Conservation (phyloP, 116 monocot genomes). For the Posidonia oceanica region DNA sequence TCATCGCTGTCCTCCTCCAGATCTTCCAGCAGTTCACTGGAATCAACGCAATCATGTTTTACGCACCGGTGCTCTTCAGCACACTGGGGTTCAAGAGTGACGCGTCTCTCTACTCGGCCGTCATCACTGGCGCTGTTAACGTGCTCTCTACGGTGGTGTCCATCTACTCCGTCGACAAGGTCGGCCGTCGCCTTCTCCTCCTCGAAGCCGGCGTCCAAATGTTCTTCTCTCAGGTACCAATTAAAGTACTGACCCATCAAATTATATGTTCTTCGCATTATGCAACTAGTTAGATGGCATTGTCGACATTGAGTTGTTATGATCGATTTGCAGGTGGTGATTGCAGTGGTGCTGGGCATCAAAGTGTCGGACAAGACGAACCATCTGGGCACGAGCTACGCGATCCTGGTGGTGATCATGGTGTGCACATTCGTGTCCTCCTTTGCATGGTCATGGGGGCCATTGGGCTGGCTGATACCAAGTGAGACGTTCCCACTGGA, state of each 20-base stretch:
- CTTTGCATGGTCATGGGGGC: constrained; percentile 88
- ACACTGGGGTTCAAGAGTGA: constrained; percentile 65
- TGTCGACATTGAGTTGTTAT: background rate
- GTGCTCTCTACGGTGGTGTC: constrained; percentile 70
- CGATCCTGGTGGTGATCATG: constrained; percentile 48
- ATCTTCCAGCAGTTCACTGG: constrained; percentile 79
- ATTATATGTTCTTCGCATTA: no score
- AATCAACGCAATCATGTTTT: constrained; percentile 88
- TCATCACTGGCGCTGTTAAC: constrained; percentile 67
- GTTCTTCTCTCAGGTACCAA: constrained; percentile 35
- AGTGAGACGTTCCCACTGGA: constrained; percentile 81
- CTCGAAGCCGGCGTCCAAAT: constrained; percentile 67
- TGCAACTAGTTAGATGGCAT: no score
- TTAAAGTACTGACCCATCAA: background rate
- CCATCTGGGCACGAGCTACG: constrained; percentile 32
- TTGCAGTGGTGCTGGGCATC: constrained; percentile 44
- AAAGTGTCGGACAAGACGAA: constrained; percentile 46
- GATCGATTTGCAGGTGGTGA: constrained; percentile 26
- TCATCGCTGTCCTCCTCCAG: constrained; percentile 41
- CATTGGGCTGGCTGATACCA: constrained; percentile 72
- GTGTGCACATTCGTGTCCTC: constrained; percentile 62
- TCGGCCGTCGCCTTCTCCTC: constrained; percentile 50
- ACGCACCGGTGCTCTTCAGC: constrained; percentile 76
- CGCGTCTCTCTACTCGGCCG: constrained; percentile 65
- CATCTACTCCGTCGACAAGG: constrained; percentile 51